A percentile compares a stretch with the other conserved stretches of the same genome.
These are phyloP conservation scores for Calocybe gambosa DNA, from an alignment of 1,284 basidiomycete genomes.

Conservation along the genomic window DNA sequence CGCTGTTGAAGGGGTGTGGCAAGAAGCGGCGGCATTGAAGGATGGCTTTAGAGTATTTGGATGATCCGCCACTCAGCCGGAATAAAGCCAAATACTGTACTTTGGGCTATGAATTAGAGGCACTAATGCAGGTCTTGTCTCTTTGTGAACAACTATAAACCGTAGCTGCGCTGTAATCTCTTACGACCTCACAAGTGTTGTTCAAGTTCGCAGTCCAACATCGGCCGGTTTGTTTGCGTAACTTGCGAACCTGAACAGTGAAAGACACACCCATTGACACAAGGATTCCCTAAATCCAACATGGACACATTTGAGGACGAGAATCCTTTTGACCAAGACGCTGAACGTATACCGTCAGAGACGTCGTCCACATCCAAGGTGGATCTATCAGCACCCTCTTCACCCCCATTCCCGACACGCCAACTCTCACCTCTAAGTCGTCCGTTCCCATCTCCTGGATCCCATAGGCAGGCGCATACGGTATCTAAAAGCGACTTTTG, in stretches of 20 bases:
- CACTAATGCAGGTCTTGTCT: no score
- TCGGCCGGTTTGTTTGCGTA: no score
- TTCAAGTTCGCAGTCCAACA: no score
- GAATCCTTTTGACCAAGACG: conserved; percentile 72
- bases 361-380: conserved; percentile 56
- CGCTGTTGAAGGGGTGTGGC: conserved; percentile 18
- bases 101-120: conserved; percentile 6
- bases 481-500: conserved; percentile 68
- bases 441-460: conserved; percentile 49
- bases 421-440: conserved; percentile 36
- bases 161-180: neutral
- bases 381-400: conserved; percentile 58
- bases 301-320: conserved; percentile 76
- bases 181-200: neutral
- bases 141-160: no score
- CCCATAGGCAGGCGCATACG: conserved; percentile 44
- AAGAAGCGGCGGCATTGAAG: conserved; percentile 26
- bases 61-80: conserved; percentile 27
- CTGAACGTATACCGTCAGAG: conserved; percentile 54
- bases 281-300: neutral
- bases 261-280: no score
- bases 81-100: conserved; percentile 32
- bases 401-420: conserved; percentile 42
- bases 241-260: no score
- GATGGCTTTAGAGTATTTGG: conserved; percentile 55